phyloP scores from a whole-genome alignment of 208 protist species.

The Wallacemonas sp. region DNA sequence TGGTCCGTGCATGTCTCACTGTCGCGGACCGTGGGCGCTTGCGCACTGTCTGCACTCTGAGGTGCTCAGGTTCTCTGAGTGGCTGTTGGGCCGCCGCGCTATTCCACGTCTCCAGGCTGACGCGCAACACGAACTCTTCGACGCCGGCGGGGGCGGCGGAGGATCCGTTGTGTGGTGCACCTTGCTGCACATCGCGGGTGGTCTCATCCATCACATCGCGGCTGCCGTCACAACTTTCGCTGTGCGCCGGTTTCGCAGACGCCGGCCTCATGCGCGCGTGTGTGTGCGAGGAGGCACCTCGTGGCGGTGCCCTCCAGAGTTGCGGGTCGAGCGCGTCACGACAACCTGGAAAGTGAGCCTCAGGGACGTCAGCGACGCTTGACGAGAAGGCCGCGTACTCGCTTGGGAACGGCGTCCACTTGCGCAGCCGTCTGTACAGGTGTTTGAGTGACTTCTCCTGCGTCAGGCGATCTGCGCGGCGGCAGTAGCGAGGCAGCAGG shows the following conservation, averaged over 20 bases:
- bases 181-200: too few relatives aligned
- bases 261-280: too few relatives aligned
- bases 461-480: constrained; percentile 52
- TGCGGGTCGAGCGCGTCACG: constrained; percentile 18
- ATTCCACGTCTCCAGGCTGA: constrained; percentile 28
- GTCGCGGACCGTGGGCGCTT: not conserved
- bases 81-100: not conserved
- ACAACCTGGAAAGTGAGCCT: not conserved
- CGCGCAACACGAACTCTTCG: constrained; percentile 49
- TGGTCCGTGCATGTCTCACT: too few relatives aligned
- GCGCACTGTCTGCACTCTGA: too few relatives aligned
- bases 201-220: not conserved
- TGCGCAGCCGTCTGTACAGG: constrained; percentile 32
- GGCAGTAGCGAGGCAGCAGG: constrained; percentile 47
- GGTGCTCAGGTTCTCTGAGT: too few relatives aligned
- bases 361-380: constrained; percentile 13
- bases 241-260: too few relatives aligned
- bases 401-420: constrained; percentile 66
- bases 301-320: constrained; percentile 38
- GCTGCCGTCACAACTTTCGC: not conserved
- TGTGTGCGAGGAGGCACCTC: too few relatives aligned
- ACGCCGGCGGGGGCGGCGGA: constrained; percentile 23
- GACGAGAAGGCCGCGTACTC: constrained; percentile 18
- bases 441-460: constrained; percentile 46
- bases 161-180: constrained; percentile 9